Evolutionary conservation across 208 protist genomes (phyloP), one percentile per base, ranked within the genome.

Genomic region (Leishmania turanica): DNA sequence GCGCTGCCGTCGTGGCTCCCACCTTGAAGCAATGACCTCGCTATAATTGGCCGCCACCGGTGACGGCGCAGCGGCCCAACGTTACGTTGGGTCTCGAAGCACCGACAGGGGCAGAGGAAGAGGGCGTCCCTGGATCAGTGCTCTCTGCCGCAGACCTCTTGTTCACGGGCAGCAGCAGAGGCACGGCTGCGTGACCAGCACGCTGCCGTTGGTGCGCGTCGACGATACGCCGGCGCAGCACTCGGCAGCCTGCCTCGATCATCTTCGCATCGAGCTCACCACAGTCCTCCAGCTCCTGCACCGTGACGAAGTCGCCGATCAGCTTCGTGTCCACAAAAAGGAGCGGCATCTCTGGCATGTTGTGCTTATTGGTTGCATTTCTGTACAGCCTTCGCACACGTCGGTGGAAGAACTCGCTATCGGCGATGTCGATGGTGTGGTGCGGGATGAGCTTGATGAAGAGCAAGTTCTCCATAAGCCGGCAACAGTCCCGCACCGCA

Each of bases 271-370:
- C 87, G 3, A 96, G 64, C 54, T 81, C 65, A 27, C 86, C 91
- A n/a, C 83, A 83, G 80, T 96, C 91, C 79, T 94, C 91, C 78
- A 95, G 49, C 40, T 95, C 91, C 78, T 96, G 93, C 37, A 95
- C 62, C 19, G 79, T 79, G n/a, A 85, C 85, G 54, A 89, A 90
- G 78, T 89, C 78, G 65, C 93, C 91, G 53, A 95, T 89, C 65
- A 88, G 86, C 40, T 75, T 87, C 56, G 80, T 56, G 49, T 91
- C 91, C 42, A 96, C 89, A 76, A 90, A 96, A 1, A 96, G 83
- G 0, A 92, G 70, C 69, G 93, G 90, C 83, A 90, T 85, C 19
- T 62, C 72, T 45, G 82, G 81, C 72, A 79, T 88, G n/a, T 37
- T 42, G 8, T 78, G 68, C 51, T 81, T 74, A 53, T 73, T 58